Evolutionary conservation across 192 early-diverging fungal genomes (phyloP).

Genomic region (Borealophlyctis nickersoniae): DNA sequence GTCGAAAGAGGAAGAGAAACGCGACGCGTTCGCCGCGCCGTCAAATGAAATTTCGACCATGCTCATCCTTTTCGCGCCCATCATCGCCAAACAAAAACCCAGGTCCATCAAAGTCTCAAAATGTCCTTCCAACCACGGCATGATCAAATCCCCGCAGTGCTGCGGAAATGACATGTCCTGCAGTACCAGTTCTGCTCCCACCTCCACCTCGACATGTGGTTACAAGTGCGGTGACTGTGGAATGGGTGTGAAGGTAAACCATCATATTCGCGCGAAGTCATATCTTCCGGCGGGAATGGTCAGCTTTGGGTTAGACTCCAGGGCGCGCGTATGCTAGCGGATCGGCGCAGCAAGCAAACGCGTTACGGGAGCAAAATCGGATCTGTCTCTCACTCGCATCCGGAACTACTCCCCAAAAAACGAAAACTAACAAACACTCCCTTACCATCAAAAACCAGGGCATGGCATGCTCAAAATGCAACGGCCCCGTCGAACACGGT

Average conservation of each 20-base stretch:
- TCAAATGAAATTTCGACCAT: too few relatives aligned
- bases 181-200: background rate
- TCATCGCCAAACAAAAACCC: background rate
- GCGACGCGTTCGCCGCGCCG: too few relatives aligned
- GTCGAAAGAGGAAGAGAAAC: too few relatives aligned
- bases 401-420: too few relatives aligned
- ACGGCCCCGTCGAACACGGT: background rate
- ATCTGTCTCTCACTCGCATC: too few relatives aligned
- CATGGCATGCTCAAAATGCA: constrained; percentile 6
- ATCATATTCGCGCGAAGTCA: background rate
- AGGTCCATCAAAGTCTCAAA: background rate
- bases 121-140: background rate
- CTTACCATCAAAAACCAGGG: constrained; percentile 1
- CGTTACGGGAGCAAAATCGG: too few relatives aligned
- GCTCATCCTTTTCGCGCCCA: background rate
- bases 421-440: background rate
- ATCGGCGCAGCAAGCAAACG: too few relatives aligned
- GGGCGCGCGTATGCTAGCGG: too few relatives aligned
- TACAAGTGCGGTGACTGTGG: background rate
- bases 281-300: background rate
- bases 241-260: background rate
- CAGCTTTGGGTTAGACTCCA: background rate
- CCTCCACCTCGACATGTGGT: too few relatives aligned
- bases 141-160: constrained; percentile 1
- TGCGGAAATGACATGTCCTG: constrained; percentile 7